phyloP scores from a whole-genome alignment of 306 rosid species.

The Cucumis sativus region Cucumber_9930_V3 NC_026656.2:4283501-4284000 shows the following conservation, averaged over 20 bases:
- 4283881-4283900: slow-evolving; percentile 84
- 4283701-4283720: neutral
- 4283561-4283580: neutral
- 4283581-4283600: neutral
- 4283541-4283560: neutral
- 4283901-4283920: slow-evolving; percentile 68
- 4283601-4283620: neutral
- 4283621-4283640: neutral
- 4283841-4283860: slow-evolving; percentile 76
- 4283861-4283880: slow-evolving; percentile 85
- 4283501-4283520: neutral
- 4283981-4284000: neutral
- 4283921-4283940: neutral
- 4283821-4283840: slow-evolving; percentile 38
- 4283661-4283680: neutral
- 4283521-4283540: neutral
- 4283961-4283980: neutral
- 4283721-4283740: slow-evolving; percentile 44
- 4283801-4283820: slow-evolving; percentile 10
- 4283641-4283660: neutral
- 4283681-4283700: too few species aligned
- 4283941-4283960: neutral
- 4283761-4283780: slow-evolving; percentile 21
- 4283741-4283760: slow-evolving; percentile 28
- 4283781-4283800: slow-evolving; percentile 11